Base-by-base conservation (phyloP, 345 rosid genomes). In the Arabis alpina region DNA sequence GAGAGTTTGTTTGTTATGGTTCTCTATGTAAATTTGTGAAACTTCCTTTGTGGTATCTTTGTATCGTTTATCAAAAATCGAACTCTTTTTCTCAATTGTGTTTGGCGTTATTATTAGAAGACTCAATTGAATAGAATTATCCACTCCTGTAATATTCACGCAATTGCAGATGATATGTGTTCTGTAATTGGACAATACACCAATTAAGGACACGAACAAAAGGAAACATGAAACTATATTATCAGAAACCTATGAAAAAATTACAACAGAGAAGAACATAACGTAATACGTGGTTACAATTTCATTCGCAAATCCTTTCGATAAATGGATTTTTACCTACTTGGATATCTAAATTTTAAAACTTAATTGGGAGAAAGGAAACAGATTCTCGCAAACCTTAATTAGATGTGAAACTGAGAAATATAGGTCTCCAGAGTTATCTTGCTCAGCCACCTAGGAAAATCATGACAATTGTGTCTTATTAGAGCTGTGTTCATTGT, bases 361-460 rank as follows among this genome's bases (percentile, higher is more conserved):
- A 32, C 36, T 54, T 61, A 30, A 6, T 12, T 24, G 27, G 47
- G 47, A 54, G 44, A 53, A 45, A 72, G 49, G 50, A 11, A 54
- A 54, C 36, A 39, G 65, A 15, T 45, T 51, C 58, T 27, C 11
- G 54, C 96, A 12, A 64, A 89, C n/a, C n/a, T n/a, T n/a, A n/a
- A n/a, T n/a, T n/a, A n/a, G n/a, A n/a, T n/a, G n/a, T n/a, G n/a
- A n/a, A n/a, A n/a, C n/a, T n/a, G n/a, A n/a, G n/a, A n/a, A n/a
- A n/a, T n/a, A n/a, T 93, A 91, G 2, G 98, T 93, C 81, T 93
- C 98, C 84, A 93, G 61, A 5, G 97, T 93, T 40, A 93, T 64
- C 89, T 91, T 93, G 79, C 98, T 97, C 13, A 93, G 97, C 98
- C 98, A 93, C 81, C 97, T 91, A 70, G 49, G 66, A 63, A 74